These are phyloP conservation scores for Huntiella moniliformis DNA, from an alignment of 2,329 filamentous ascomycete species.

Conservation along the genomic window DNA sequence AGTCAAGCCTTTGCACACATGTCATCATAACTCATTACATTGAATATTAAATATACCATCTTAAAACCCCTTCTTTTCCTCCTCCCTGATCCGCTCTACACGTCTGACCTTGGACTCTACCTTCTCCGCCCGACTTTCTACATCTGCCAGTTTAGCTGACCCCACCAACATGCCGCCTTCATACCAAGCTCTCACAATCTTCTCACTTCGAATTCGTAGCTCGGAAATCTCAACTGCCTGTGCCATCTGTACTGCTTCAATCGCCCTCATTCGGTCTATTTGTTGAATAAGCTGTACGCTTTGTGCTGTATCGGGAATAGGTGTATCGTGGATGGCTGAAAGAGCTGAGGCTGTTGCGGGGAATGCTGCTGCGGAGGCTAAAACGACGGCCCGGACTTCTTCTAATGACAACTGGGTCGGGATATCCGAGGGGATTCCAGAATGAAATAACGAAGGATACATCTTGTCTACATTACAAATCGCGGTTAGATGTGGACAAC, in stretches of 20 bases:
- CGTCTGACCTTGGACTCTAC: constrained; percentile 48
- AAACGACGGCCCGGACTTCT: constrained; percentile 34
- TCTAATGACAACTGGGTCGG: constrained; percentile 33
- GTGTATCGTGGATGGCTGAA: constrained; percentile 35
- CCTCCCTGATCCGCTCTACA: constrained; percentile 39
- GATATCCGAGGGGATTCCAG: constrained; percentile 25
- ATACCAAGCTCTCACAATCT: constrained; percentile 51
- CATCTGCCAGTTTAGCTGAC: constrained; percentile 50
- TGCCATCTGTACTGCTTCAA: constrained; percentile 39
- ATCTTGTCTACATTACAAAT: constrained; percentile 25
- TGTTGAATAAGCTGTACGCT: constrained; percentile 39
- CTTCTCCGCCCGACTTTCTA: constrained; percentile 47
- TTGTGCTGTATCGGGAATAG: constrained; percentile 35
- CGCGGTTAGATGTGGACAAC: not conserved
- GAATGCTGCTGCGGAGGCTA: constrained; percentile 36
- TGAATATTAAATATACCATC: too few relatives aligned
- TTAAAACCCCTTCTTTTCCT: constrained; percentile 19
- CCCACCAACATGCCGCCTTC: constrained; percentile 49
- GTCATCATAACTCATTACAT: too few relatives aligned
- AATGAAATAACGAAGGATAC: constrained; percentile 36
- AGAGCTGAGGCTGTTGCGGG: constrained; percentile 37
- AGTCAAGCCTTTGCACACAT: too few relatives aligned
- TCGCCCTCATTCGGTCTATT: constrained; percentile 40
- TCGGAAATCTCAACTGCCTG: constrained; percentile 45
- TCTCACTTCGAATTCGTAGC: constrained; percentile 44